Evolutionary conservation across 1,284 basidiomycete genomes (phyloP), one percentile per base, ranked within the genome.

Genomic region (Tilletia setariae): DNA sequence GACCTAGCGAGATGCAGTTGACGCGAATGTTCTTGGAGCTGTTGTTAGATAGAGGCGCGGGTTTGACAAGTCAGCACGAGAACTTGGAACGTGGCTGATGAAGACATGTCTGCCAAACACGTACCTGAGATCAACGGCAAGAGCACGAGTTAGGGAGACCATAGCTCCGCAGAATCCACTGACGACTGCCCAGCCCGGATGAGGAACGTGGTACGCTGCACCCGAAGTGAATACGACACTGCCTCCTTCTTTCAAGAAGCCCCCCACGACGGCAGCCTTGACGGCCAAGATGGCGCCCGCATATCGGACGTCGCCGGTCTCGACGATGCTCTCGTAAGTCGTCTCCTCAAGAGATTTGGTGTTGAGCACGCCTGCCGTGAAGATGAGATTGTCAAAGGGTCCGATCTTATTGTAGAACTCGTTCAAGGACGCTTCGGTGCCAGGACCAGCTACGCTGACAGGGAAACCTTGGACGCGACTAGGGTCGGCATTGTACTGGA

Each of bases 401-500:
- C 75, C 75, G 11, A 74, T 43, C n/a, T 71, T 51, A 32, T 25
- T 11, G 28, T 74, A 75, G 9, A 75, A 69, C 7, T 53, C 35
- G 25, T 65, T n/a, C 13, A 74, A 66, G 1, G 47, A 63, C 7
- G 25, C 21, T 47, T 75, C 72, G 1, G 63, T 68, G 0, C 25
- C 44, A 21, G 64, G 7, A 9, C 75, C 72, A 1, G 63, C 56
- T 1, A 76, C 70, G 62, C 74, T 68, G 66, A 72, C 43, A 1
- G 70, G n/a, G 30, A 67, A 43, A 7, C 75, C 74, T 0, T 49
- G 35, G 23, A 73, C 68, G 15, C 74, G 71, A 19, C 59, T n/a
- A 0, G 67, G 15, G 43, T 75, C 74, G 28, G 72, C 74, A 28
- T 77, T 74, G 72, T 68, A 74, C 51, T 75, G 74, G 21, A 0